Conservation (phyloP, 805 yeast genomes). For the Isabelozyma gotoi region DNA sequence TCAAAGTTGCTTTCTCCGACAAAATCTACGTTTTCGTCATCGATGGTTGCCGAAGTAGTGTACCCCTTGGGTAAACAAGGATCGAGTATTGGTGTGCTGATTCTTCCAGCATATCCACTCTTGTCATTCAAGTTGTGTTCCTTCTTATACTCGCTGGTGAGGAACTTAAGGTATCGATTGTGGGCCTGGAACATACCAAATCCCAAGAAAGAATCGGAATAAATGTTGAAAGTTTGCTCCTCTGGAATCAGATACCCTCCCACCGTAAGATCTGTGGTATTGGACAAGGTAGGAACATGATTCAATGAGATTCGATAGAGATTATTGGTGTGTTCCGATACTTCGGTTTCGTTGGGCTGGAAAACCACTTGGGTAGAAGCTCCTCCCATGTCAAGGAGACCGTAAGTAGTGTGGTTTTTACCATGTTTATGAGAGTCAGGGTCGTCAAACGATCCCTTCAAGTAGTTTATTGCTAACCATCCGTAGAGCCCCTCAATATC, state of each 20-base stretch:
- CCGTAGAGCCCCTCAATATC: conserved; percentile 66
- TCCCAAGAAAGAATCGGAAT: conserved; percentile 58
- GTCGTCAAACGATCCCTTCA: conserved; percentile 46
- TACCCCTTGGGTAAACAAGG: conserved; percentile 60
- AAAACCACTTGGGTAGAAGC: conserved; percentile 66
- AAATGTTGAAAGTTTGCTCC: conserved; percentile 34
- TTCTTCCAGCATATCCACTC: conserved; percentile 7
- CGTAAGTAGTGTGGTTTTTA: conserved; percentile 49
- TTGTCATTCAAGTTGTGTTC: conserved; percentile 12
- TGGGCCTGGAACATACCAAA: conserved; percentile 62
- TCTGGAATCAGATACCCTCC: neutral
- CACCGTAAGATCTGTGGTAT: neutral
- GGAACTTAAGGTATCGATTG: conserved; percentile 38
- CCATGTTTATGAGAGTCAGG: conserved; percentile 41
- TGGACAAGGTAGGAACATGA: conserved; percentile 21
- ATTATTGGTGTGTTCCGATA: conserved; percentile 43
- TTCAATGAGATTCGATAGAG: conserved; percentile 47
- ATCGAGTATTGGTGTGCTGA: conserved; percentile 39
- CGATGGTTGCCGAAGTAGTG: conserved; percentile 19
- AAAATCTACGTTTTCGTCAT: conserved; percentile 33
- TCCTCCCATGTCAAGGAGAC: conserved; percentile 63
- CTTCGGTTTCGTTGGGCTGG: conserved; percentile 52
- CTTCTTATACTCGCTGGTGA: conserved; percentile 23
- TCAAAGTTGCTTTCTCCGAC: conserved; percentile 54
- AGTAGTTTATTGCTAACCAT: conserved; percentile 63